A percentile compares a stretch with the other conserved stretches of the same genome.
These are phyloP conservation scores for Neckera pumila DNA, from an alignment of 225 moss, liverwort and hornwort species.

Conservation along the genomic window DNA sequence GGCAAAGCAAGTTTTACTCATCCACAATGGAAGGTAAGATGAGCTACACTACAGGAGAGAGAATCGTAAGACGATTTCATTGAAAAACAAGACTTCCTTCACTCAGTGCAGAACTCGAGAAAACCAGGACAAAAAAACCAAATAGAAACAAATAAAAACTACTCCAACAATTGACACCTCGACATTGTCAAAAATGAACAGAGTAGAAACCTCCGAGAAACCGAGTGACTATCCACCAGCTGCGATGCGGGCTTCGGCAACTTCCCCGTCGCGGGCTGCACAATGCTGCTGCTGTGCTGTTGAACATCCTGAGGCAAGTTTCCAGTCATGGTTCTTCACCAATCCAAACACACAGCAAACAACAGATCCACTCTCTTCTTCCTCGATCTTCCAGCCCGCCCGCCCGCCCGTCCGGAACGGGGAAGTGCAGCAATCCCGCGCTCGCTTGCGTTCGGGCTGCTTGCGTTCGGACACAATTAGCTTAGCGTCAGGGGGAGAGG, in stretches of 20 bases:
- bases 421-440: no score
- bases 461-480: neutral
- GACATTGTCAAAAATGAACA: neutral
- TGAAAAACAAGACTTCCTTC: neutral
- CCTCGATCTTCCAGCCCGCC: neutral
- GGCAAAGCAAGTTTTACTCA: neutral
- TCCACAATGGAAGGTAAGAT: neutral
- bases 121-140: no score
- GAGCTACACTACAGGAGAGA: neutral
- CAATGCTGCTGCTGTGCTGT: constrained; percentile 48
- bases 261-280: constrained; percentile 44
- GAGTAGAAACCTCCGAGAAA: no score
- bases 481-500: neutral
- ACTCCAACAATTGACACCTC: no score
- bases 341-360: neutral
- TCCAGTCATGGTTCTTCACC: constrained; percentile 20
- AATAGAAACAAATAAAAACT: no score
- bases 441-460: neutral
- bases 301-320: constrained; percentile 48
- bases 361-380: neutral
- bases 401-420: neutral
- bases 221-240: constrained; percentile 61
- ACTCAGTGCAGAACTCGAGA: neutral
- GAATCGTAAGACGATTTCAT: neutral
- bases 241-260: constrained; percentile 52